Evolutionary conservation across 768 basidiomycete genomes (phyloP), one percentile per base, ranked within the genome.

Genomic region (Holtermanniella nyarrowii): DNA sequence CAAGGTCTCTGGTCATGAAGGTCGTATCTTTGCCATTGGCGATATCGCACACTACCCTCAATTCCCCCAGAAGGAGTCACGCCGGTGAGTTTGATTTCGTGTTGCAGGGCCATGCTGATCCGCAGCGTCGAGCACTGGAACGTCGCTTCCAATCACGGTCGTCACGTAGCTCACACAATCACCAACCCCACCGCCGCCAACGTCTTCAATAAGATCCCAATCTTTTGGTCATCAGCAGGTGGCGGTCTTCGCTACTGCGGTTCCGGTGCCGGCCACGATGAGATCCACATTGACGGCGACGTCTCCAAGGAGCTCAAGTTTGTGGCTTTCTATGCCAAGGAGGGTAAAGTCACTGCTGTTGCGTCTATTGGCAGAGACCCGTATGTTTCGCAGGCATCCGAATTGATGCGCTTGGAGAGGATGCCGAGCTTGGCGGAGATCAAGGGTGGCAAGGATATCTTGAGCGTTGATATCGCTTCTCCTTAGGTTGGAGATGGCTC

Each of bases 81-180:
- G 82, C 13, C 31, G 31, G 31, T 37, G 10, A 37, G 31, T 37
- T 37, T 37, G 7, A 7, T 7, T 7, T 7, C 31, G 31, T 16
- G 7, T 7, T 37, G 31, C 31, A 37, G 10, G 31, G 31, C 31
- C 7, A 7, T 37, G 31, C 7, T 37, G 31, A 37, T 16, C 7
- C 10, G 16, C 31, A 74, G 88, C 45, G 82, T 91, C 52, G 88
- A 93, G 71, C 89, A 93, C 71, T 93, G 89, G 88, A 88, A 88
- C 72, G 87, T 89, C 52, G 88, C 88, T 14, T 81, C 82, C 44
- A 90, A 91, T 69, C 84, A 85, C 56, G 89, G 88, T 1, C 80
- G 88, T 46, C 80, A 83, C 14, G 83, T 85, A n/a, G 89, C 84
- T 0, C 80, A 80, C 66, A 82, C 78, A 7, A 87, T 93, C 58